Evolutionary conservation across 2,329 filamentous ascomycete genomes (phyloP), one percentile per base, ranked within the genome.

Genomic region (Cladophialophora exuberans): DNA sequence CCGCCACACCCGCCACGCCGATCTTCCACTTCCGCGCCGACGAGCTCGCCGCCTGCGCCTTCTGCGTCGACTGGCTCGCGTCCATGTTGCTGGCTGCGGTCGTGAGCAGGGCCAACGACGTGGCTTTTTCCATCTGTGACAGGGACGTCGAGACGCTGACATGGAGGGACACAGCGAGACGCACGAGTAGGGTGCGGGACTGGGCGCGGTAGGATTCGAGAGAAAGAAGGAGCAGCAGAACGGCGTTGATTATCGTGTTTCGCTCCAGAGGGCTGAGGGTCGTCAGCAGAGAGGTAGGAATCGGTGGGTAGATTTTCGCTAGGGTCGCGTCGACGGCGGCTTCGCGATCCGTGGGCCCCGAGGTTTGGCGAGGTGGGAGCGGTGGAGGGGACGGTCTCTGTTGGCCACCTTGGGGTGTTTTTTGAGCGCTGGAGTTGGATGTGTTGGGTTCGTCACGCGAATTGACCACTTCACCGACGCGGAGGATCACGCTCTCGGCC

Each of bases 1-100:
- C 90, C 0, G 88, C 89, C 0, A 92, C 88, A 9, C 86, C 86
- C 0, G 89, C 90, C 3, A 94, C 76, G 0, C 90, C 90, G 17
- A 95, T 89, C 67, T 89, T 88, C 80, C 83, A 86, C 67, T 83
- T 83, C 38, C 83, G 78, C 20, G 79, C 71, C 17, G 72, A 73
- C 57, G 81, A 83, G 39, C 79, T 81, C 0, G 76, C 81, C 45
- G 86, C 82, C 68, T 88, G 89, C 61, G 86, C 81, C 0, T 86
- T 85, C 66, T 92, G 89, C 0, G 85, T 85, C n/a, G 52, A 54
- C n/a, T 48, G 43, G 17, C 45, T 46, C 11, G 56, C 59, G 25
- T 59, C 47, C 50, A 53, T 59, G 26, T 62, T 60, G n/a, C n/a
- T n/a, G 11, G 84, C 81, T 17, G 88, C 86, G 26, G 88, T 83